Percentiles rank a stretch among this genome's conserved stretches.
Conservation (phyloP, 331 rosid genomes). For the Malus hybrid region DNA sequence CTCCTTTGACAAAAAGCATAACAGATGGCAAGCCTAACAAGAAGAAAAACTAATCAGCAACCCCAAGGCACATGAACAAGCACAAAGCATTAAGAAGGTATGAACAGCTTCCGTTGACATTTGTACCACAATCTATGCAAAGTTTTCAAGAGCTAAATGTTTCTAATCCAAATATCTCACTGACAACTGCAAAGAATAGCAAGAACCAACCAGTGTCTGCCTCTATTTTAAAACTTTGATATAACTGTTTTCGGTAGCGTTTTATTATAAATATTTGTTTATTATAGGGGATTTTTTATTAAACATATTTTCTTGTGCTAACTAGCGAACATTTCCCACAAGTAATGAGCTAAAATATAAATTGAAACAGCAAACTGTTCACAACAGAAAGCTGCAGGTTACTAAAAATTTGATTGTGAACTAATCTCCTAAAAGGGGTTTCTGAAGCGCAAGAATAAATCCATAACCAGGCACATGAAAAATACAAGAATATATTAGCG, state of each 20-base stretch:
- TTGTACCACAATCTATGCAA: not conserved
- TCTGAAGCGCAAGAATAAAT: not conserved
- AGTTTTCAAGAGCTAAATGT: not conserved
- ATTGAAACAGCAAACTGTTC: not conserved
- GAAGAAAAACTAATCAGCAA: slow-evolving; percentile 14
- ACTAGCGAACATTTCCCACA: not conserved
- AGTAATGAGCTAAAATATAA: not conserved
- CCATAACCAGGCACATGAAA: not conserved
- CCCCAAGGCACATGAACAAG: slow-evolving; percentile 2
- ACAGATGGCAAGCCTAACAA: slow-evolving; percentile 83
- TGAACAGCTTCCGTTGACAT: not conserved
- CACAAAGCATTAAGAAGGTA: not conserved
- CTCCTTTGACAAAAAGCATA: slow-evolving; percentile 94
- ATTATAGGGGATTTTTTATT: not conserved
- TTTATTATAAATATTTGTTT: too few species aligned
- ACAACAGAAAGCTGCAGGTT: not conserved
- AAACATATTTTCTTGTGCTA: not conserved
- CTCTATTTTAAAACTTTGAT: not conserved
- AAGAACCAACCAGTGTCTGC: not conserved
- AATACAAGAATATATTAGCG: slow-evolving; percentile 10
- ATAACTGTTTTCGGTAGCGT: not conserved
- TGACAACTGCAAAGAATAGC: not conserved
- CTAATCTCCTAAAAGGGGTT: not conserved
- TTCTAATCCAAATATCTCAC: not conserved
- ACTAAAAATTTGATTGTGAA: not conserved